phyloP scores from a whole-genome alignment of 2,329 filamentous ascomycete genomes.

The Xylaria sp. region DNA sequence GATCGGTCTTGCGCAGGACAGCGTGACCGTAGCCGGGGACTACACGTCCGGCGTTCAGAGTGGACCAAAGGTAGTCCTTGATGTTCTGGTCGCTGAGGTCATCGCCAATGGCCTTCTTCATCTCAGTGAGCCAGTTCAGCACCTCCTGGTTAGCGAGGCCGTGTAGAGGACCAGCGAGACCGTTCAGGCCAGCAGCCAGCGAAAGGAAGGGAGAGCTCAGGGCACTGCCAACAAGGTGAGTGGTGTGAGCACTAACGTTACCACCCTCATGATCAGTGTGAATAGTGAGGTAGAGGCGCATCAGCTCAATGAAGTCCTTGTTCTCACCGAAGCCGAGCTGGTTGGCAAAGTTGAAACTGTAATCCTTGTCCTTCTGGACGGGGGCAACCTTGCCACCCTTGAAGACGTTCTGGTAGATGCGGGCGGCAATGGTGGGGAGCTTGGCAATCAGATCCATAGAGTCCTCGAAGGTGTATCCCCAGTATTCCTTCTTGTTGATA shows the following conservation, averaged over 20 bases:
- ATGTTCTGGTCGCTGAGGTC: slow-evolving; percentile 97
- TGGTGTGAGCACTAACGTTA: slow-evolving; percentile 98
- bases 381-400: slow-evolving; percentile 98
- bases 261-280: slow-evolving; percentile 99
- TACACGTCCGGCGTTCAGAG: slow-evolving; percentile 93
- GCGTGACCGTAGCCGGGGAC: slow-evolving; percentile 99
- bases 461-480: slow-evolving; percentile 99
- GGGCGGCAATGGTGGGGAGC: slow-evolving; percentile 95
- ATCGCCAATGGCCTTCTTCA: slow-evolving; percentile 94
- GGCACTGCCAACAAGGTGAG: slow-evolving; percentile 95
- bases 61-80: slow-evolving; percentile 98
- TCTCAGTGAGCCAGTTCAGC: slow-evolving; percentile 98
- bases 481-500: slow-evolving; percentile 99
- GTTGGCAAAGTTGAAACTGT: slow-evolving; percentile 99
- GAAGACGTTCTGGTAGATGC: slow-evolving; percentile 99
- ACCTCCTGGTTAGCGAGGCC: slow-evolving; percentile 99
- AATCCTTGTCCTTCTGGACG: slow-evolving; percentile 99
- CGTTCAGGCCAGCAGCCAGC: slow-evolving; percentile 94
- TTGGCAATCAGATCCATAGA: slow-evolving; percentile 99
- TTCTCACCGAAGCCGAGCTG: slow-evolving; percentile 97
- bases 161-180: slow-evolving; percentile 97
- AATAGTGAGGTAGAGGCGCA: slow-evolving; percentile 99
- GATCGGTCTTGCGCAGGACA: slow-evolving; percentile 99
- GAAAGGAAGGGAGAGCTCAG: slow-evolving; percentile 98
- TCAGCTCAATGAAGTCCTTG: slow-evolving; percentile 95